phyloP scores from a whole-genome alignment of 495 filamentous ascomycete species.

The Podospora tetraspora region DNA sequence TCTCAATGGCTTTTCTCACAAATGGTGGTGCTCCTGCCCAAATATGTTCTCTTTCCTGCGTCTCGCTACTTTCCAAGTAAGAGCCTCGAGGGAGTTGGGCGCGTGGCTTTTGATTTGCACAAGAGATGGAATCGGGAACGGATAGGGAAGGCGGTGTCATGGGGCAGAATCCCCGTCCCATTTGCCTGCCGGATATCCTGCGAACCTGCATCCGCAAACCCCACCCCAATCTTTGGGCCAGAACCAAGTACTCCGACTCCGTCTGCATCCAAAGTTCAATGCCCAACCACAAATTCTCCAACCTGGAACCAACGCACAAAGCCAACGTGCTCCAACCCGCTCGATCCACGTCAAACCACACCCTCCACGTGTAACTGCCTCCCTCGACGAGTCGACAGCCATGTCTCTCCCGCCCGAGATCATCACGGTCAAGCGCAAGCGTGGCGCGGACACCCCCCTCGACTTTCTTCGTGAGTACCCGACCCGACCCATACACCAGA shows the following conservation, averaged over 20 bases:
- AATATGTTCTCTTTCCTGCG: too few species aligned
- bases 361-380: constrained; percentile 30
- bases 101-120: background rate
- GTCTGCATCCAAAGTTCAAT: background rate
- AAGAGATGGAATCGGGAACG: background rate
- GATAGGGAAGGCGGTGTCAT: background rate
- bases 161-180: background rate
- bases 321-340: background rate
- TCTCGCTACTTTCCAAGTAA: too few species aligned
- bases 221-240: background rate
- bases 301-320: background rate
- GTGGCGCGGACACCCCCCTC: constrained; percentile 43
- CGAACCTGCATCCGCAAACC: background rate
- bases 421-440: constrained; percentile 53
- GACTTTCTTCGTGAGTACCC: constrained; percentile 46
- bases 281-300: background rate
- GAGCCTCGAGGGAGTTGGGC: background rate
- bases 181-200: background rate
- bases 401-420: constrained; percentile 40
- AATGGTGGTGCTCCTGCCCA: too few species aligned
- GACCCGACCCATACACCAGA: background rate
- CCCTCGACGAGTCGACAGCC: constrained; percentile 10
- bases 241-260: background rate
- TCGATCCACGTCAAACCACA: constrained; percentile 5
- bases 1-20: background rate